Base-by-base conservation (phyloP, 1,284 basidiomycete genomes). In the Ganoderma lucidum region DNA sequence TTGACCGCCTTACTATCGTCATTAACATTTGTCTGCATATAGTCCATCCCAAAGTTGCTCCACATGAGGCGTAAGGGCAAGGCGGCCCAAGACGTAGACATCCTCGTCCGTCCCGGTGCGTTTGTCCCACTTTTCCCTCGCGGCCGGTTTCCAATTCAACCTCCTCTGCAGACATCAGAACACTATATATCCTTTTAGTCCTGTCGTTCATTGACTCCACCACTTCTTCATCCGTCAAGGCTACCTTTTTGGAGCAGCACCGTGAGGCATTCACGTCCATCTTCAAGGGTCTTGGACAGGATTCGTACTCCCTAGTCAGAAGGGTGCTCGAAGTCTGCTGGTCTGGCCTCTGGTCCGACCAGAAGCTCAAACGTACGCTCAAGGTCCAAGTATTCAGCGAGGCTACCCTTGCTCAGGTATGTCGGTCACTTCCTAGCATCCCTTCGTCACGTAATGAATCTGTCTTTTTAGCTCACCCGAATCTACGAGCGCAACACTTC, bases 341-440 rank as follows among this genome's bases (percentile, higher is more conserved):
- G 91, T 82, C 86, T 2, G 88, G 90, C 14, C 79, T 94, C 8
- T 94, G 91, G 92, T 85, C 83, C 0, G 93, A 94, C 73, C 80
- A 81, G 0, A 93, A 90, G 77, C 75, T 95, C 63, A 91, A 88
- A 73, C 83, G 91, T 62, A 92, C 90, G 0, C 73, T 87, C 32
- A 94, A 95, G 78, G 82, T 95, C 10, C 82, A 83, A 6, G 73
- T 93, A 6, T 95, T 94, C 78, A 87, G 83, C 64, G 93, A 94
- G 77, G 75, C 77, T 0, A 89, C 87, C 0, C 80, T 94, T 28
- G 82, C 83, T 3, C 89, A 92, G 71, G 91, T 93, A 77, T 70
- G 84, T 77, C 12, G 10, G 14, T 37, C 5, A 12, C 30, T 23
- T 6, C 28, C 3, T 15, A 19, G 19, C 32, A 19, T 28, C 12